Evolutionary conservation across 176 grass and related monocot species (phyloP).

Genomic region (Triticum turgidum): DNA sequence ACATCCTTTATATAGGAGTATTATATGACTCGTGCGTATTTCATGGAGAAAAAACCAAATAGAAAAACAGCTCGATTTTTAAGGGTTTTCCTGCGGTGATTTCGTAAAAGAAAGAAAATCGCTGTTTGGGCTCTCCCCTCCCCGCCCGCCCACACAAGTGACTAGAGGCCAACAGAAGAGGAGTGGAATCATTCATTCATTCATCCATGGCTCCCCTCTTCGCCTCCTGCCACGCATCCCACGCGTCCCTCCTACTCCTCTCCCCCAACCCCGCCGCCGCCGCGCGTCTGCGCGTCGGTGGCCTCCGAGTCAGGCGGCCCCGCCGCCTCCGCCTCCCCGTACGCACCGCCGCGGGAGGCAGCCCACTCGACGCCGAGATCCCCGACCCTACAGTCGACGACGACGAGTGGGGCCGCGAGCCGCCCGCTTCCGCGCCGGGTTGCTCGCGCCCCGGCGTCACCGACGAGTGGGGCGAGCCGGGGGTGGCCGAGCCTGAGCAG

Average conservation of each 20-base stretch:
- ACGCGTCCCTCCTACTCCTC: conserved; percentile 28
- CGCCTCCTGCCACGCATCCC: conserved; percentile 37
- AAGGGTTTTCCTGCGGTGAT: neutral
- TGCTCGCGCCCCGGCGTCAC: conserved; percentile 31
- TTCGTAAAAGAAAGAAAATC: neutral
- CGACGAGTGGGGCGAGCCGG: conserved; percentile 82
- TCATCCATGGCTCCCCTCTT: conserved; percentile 52
- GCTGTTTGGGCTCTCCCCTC: neutral
- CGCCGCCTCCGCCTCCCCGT: neutral
- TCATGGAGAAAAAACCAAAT: no score
- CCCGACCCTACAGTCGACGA: conserved; percentile 50
- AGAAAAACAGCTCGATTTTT: neutral
- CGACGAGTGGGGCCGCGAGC: conserved; percentile 71
- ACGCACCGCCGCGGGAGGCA: neutral
- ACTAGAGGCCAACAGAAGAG: neutral
- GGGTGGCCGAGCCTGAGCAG: conserved; percentile 43
- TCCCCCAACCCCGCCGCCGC: conserved; percentile 17
- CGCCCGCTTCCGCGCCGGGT: neutral
- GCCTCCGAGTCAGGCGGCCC: neutral
- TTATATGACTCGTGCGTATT: no score
- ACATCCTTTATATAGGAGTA: no score
- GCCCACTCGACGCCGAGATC: conserved; percentile 11
- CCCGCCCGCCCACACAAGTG: conserved; percentile 5
- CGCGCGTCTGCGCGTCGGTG: neutral
- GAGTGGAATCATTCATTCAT: conserved; percentile 8